Percentiles rank a stretch among this genome's conserved stretches.
Conservation (phyloP, 768 basidiomycete genomes). For the Pulveroboletus sp. region DNA sequence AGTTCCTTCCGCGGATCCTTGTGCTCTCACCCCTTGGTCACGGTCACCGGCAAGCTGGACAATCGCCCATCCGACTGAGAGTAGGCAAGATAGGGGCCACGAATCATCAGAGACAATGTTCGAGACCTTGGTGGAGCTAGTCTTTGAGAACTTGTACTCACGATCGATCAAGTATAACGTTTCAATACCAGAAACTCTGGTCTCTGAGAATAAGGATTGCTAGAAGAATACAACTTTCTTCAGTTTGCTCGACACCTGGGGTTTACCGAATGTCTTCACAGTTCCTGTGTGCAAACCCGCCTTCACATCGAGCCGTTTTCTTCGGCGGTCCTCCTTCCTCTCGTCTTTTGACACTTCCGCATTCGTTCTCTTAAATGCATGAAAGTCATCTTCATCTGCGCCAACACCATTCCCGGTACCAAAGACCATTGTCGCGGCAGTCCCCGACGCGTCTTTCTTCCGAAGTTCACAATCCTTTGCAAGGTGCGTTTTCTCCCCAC, state of each 20-base stretch:
- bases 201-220: conserved; percentile 1
- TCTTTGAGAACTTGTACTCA: neutral
- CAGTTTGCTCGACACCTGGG: conserved; percentile 18
- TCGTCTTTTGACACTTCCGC: conserved; percentile 59
- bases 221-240: conserved; percentile 51
- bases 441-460: conserved; percentile 45
- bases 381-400: conserved; percentile 95
- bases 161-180: neutral
- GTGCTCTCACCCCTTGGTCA: neutral
- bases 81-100: no score
- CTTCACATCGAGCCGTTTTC: conserved; percentile 39
- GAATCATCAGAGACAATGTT: no score
- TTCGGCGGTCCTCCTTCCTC: conserved; percentile 41
- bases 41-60: no score
- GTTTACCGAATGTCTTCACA: conserved; percentile 33
- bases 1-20: no score
- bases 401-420: conserved; percentile 50
- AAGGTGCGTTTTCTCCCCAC: conserved; percentile 78
- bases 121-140: neutral
- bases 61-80: no score
- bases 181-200: neutral
- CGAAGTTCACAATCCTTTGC: conserved; percentile 76
- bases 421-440: conserved; percentile 17
- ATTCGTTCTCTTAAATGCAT: conserved; percentile 63
- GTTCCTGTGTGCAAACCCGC: conserved; percentile 41